These are phyloP conservation scores for Phialocephala sp. DNA, from an alignment of 2,329 filamentous ascomycete species.

Conservation along the genomic window DNA sequence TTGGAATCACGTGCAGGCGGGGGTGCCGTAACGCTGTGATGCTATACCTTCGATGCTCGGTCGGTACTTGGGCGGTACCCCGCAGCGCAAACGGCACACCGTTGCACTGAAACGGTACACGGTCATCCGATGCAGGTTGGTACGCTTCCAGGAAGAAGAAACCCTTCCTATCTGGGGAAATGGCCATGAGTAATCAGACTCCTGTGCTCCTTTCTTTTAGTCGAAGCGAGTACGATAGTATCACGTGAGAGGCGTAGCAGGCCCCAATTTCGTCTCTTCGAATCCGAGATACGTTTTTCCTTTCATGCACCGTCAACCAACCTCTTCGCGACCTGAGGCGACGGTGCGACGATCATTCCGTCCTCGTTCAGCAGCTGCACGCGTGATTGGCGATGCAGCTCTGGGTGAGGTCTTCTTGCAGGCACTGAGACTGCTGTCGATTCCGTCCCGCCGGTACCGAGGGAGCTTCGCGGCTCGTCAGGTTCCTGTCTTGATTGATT, in stretches of 20 bases:
- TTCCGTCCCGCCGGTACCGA: neutral
- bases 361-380: neutral
- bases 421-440: neutral
- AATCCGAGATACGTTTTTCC: neutral
- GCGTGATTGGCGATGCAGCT: neutral
- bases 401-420: neutral
- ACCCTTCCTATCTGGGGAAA: too few relatives aligned
- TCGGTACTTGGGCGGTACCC: too few relatives aligned
- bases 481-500: neutral
- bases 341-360: conserved; percentile 1
- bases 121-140: too few relatives aligned
- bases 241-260: neutral
- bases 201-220: neutral
- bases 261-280: neutral
- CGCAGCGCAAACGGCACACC: too few relatives aligned
- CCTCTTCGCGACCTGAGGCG: neutral
- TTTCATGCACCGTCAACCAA: neutral
- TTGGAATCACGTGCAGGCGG: conserved; percentile 2
- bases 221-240: neutral
- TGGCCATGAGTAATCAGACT: too few relatives aligned
- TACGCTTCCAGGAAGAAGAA: too few relatives aligned
- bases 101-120: too few relatives aligned
- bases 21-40: too few relatives aligned
- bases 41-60: too few relatives aligned
- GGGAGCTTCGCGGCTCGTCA: neutral